Evolutionary conservation across 371 early-diverging fungal genomes (phyloP), one percentile per base, ranked within the genome.

Genomic region (Nematocida sp.): DNA sequence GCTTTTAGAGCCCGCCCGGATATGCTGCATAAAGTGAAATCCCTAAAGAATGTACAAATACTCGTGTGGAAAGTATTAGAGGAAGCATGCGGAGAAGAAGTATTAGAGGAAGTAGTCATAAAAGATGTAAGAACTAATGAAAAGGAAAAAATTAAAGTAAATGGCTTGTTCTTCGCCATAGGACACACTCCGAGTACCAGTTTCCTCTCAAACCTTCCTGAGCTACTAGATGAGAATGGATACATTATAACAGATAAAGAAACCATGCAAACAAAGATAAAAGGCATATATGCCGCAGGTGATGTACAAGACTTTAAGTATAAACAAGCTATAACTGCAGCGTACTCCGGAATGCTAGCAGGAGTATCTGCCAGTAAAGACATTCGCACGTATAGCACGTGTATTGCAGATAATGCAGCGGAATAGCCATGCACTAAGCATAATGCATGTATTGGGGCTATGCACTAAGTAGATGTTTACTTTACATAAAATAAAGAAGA

Each of bases 91-190:
- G 77, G 77, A 84, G 91, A 66, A 88, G 89, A 11, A 28, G 26
- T 20, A 26, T 80, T 60, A 48, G 76, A 40, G 23, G 23, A 35
- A 35, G 77, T 83, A 30, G 64, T 49, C 4, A 1, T 85, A 32
- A 55, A 77, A 20, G 80, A 84, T 67, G 40, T 25, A 1, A 88
- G 83, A 86, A 84, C 65, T 7, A 61, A 66, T 13, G 77, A 80
- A 53, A 57, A 20, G 28, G 82, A 86, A 65, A 82, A 86, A 45
- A 79, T 93, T 55, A 83, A 86, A 23, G 90, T 90, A 64, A 89
- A 87, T 65, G 97, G 96, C 36, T 85, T 97, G 66, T 96, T 97
- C 86, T 97, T 94, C 85, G 98, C 95, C 49, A 94, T 97, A 79
- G 98, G 98, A 40, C 98, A 97, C 84, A 86, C 83, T 56, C 96